These are phyloP conservation scores for Termitomyces sp. DNA, from an alignment of 768 basidiomycete genomes.

Conservation along the genomic window DNA sequence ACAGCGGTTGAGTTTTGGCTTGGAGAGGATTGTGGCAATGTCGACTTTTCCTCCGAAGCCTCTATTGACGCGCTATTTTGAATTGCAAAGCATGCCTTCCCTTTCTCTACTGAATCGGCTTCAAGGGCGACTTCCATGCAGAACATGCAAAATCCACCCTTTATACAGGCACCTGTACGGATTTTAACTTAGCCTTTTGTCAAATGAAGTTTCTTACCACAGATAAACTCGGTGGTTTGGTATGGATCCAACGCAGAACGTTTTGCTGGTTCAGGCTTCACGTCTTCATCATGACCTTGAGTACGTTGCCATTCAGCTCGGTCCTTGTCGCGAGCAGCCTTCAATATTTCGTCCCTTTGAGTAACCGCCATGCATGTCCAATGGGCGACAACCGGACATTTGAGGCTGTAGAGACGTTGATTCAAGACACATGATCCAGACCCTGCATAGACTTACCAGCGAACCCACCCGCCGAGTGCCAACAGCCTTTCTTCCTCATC, in stretches of 20 bases:
- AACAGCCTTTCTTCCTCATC: slow-evolving; percentile 46
- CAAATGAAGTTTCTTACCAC: slow-evolving; percentile 32
- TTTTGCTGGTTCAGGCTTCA: slow-evolving; percentile 31
- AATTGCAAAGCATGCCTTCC: slow-evolving; percentile 4
- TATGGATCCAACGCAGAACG: slow-evolving; percentile 38
- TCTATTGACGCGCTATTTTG: slow-evolving; percentile 26
- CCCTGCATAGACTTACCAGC: slow-evolving; percentile 51
- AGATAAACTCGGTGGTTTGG: slow-evolving; percentile 76
- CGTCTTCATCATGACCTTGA: slow-evolving; percentile 18
- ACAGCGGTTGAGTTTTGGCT: not conserved
- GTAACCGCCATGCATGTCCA: slow-evolving; percentile 66
- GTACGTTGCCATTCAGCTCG: slow-evolving; percentile 29
- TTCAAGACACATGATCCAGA: not conserved
- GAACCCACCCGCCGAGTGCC: slow-evolving; percentile 74
- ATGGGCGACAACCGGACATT: slow-evolving; percentile 72
- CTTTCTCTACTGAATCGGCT: slow-evolving; percentile 23
- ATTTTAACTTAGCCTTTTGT: not conserved
- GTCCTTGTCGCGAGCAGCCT: slow-evolving; percentile 54
- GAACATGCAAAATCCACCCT: slow-evolving; percentile 74
- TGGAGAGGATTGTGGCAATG: not conserved
- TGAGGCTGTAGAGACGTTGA: slow-evolving; percentile 36
- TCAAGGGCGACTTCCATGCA: slow-evolving; percentile 56
- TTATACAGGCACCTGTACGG: slow-evolving; percentile 48
- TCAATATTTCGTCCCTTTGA: slow-evolving; percentile 69
- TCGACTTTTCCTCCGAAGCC: not conserved